These are phyloP conservation scores for Lactarius evosmus DNA, from an alignment of 768 basidiomycete genomes.

Conservation along the genomic window DNA sequence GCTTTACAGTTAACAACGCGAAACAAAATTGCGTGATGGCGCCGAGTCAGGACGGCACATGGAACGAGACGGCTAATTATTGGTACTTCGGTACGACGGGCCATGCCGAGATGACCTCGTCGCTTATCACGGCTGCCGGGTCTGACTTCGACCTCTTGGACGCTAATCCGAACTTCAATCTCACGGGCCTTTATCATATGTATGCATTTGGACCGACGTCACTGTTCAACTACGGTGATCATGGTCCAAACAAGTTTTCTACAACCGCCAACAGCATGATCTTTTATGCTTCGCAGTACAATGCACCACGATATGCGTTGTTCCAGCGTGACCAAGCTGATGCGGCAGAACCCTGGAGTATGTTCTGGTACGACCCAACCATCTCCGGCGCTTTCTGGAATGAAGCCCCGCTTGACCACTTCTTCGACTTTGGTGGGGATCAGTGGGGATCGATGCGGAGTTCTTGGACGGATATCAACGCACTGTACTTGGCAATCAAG, in stretches of 20 bases:
- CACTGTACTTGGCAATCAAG: conserved; percentile 85
- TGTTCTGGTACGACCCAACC: conserved; percentile 91
- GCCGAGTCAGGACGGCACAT: conserved; percentile 72
- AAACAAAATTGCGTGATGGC: conserved; percentile 68
- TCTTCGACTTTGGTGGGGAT: conserved; percentile 68
- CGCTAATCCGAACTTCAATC: conserved; percentile 64
- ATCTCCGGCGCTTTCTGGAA: conserved; percentile 92
- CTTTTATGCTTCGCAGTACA: conserved; percentile 67
- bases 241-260: conserved; percentile 92
- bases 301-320: conserved; percentile 70
- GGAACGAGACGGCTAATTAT: conserved; percentile 92
- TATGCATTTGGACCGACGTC: conserved; percentile 80
- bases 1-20: conserved; percentile 69
- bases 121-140: conserved; percentile 83
- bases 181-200: conserved; percentile 89
- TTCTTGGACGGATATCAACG: conserved; percentile 86
- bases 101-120: conserved; percentile 83
- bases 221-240: conserved; percentile 79
- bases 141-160: conserved; percentile 70
- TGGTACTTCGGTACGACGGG: conserved; percentile 95
- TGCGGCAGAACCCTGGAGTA: conserved; percentile 50
- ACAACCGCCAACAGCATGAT: conserved; percentile 89
- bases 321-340: conserved; percentile 85
- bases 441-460: conserved; percentile 92
- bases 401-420: conserved; percentile 72